These are phyloP conservation scores for Paramecium bursaria DNA, from an alignment of 73 alveolate genomes.

Conservation along the genomic window DNA sequence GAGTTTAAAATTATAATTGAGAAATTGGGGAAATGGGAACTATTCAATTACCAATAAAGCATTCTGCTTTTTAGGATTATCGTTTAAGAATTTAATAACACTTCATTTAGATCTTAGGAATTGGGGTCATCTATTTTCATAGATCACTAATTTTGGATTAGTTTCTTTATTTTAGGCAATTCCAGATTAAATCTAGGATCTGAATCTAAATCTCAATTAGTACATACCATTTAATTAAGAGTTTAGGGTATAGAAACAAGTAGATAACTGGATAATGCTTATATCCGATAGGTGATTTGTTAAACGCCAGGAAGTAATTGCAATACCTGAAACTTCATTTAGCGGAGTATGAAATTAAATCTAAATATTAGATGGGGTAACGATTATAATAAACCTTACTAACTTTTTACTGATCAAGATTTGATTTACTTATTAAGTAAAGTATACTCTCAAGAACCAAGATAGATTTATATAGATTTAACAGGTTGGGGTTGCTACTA, in stretches of 20 bases:
- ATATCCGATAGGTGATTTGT: slow-evolving; percentile 2
- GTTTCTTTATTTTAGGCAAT: not conserved
- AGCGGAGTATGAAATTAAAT: too few relatives aligned
- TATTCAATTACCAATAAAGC: not conserved
- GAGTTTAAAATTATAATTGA: not conserved
- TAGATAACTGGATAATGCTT: slow-evolving; percentile 24
- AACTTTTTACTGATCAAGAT: slow-evolving; percentile 8
- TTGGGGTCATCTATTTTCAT: slow-evolving; percentile 22
- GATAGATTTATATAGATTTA: not conserved
- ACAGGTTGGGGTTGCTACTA: slow-evolving; percentile 1
- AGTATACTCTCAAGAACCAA: not conserved
- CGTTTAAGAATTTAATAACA: not conserved
- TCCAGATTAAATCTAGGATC: not conserved
- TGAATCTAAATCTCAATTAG: slow-evolving; percentile 41
- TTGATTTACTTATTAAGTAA: not conserved
- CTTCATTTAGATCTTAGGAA: not conserved
- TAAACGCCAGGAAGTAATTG: not conserved
- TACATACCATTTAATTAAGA: not conserved
- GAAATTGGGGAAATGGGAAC: slow-evolving; percentile 45
- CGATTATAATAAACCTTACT: slow-evolving; percentile 20
- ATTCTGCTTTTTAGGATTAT: slow-evolving; percentile 8
- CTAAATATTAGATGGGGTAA: too few relatives aligned
- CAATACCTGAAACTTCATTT: not conserved
- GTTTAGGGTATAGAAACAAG: slow-evolving; percentile 42
- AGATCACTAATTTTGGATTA: not conserved